Conservation (phyloP, 208 protist genomes). For the Crithidia sp. region DNA sequence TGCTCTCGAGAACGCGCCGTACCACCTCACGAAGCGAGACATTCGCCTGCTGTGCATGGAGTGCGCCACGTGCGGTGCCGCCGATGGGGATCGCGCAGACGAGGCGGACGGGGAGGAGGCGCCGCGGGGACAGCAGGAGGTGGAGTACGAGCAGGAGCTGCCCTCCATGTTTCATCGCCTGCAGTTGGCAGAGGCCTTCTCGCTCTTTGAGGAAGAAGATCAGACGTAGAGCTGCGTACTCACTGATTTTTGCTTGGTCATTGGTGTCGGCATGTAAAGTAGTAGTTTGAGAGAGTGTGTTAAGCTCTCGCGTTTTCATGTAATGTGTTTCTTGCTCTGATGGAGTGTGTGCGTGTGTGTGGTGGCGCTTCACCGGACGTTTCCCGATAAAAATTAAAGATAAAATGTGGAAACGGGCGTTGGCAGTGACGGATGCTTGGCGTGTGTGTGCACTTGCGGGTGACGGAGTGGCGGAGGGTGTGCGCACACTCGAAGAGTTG, state of each 20-base stretch:
- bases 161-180: constrained; percentile 76
- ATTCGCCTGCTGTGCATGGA: constrained; percentile 74
- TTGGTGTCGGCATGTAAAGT: neutral
- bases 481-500: no score
- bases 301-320: no score
- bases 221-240: neutral
- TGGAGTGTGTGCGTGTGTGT: no score
- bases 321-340: no score
- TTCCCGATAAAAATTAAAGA: no score
- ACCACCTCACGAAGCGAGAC: constrained; percentile 85
- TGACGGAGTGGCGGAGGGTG: no score
- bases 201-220: constrained; percentile 60
- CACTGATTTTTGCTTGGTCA: neutral
- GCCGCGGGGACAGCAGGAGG: constrained; percentile 22
- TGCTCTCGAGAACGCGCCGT: constrained; percentile 70
- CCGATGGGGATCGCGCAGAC: constrained; percentile 19
- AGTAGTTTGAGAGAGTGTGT: neutral
- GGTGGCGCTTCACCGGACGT: no score
- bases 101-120: neutral
- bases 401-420: no score
- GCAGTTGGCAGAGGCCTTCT: constrained; percentile 71
- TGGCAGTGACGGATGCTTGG: no score
- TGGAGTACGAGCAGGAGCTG: constrained; percentile 83
- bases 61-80: constrained; percentile 43
- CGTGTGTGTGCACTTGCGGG: no score